These are phyloP conservation scores for Rhizopus stolonifer DNA, from an alignment of 371 early-diverging fungal genomes.

Conservation along the genomic window DNA sequence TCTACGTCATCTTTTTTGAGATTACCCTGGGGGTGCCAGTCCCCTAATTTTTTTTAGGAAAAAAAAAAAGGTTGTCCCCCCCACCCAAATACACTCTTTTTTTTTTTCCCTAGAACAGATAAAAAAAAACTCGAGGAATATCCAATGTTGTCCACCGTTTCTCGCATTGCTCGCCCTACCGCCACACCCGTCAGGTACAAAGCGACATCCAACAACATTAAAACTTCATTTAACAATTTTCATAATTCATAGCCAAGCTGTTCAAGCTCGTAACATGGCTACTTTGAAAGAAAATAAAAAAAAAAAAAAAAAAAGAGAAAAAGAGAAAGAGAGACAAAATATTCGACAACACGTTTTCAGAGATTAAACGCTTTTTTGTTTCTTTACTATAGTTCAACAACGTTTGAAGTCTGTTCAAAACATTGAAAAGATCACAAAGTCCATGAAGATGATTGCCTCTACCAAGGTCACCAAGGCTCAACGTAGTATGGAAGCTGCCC, in stretches of 20 bases:
- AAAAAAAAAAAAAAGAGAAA: background rate
- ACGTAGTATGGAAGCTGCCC: slow-evolving; percentile 91
- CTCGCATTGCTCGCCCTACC: slow-evolving; percentile 40
- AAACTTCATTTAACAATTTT: background rate
- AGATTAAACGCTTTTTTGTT: too few species aligned
- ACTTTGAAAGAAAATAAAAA: slow-evolving; percentile 90
- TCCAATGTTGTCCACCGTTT: slow-evolving; percentile 31
- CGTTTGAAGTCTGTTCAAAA: slow-evolving; percentile 96
- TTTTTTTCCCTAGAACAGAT: background rate
- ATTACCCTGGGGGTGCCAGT: slow-evolving; percentile 6
- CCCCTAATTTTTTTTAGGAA: slow-evolving; percentile 1
- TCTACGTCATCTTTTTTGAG: background rate
- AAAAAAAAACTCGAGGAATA: background rate
- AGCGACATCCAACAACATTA: background rate
- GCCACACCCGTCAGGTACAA: slow-evolving; percentile 33
- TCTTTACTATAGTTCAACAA: slow-evolving; percentile 84
- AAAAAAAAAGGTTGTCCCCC: background rate
- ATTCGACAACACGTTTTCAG: too few species aligned
- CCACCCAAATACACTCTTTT: background rate
- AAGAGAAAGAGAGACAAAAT: too few species aligned
- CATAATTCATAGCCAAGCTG: slow-evolving; percentile 39
- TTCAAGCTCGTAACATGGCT: slow-evolving; percentile 89
- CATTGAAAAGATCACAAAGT: slow-evolving; percentile 99
- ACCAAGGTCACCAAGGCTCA: slow-evolving; percentile 97
- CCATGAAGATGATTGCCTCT: slow-evolving; percentile 99